Base-by-base conservation (phyloP, 768 basidiomycete species). In the Kwoniella dendrophila region DNA sequence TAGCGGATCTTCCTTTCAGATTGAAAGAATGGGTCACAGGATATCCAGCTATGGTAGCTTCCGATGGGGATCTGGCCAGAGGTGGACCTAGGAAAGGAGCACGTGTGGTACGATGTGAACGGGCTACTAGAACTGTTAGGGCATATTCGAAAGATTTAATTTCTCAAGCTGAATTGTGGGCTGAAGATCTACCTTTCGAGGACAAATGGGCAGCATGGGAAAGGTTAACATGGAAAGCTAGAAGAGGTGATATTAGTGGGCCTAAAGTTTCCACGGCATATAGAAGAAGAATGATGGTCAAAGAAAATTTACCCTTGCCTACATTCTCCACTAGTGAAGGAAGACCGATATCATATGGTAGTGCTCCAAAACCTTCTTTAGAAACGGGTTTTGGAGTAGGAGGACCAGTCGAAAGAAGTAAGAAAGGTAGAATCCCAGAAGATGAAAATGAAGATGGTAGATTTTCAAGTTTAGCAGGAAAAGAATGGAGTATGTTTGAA, bases 401-500 rank as follows among this genome's bases (percentile, higher is more conserved):
- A 43, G 14, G 6, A n/a, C n/a, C n/a, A n/a, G n/a, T n/a, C n/a
- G n/a, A 27, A 30, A 51, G 58, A 22, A 49, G 48, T 12, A 27
- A 20, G 38, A 38, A 44, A 27, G 40, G 57, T 49, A 12, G 50
- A 34, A 48, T 11, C 14, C 50, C 18, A 47, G 50, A 33, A 14
- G 34, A 38, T 51, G 56, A 59, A 40, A 59, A 56, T 24, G 81
- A 81, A 12, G 88, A 88, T 63, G 88, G 88, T 58, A 83, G 87
- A 11, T 95, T 90, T 80, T 83, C 86, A 56, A 90, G 86, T 62
- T 74, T 94, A 67, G 89, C 91, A 0, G 90, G 95, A 60, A 80
- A 93, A 64, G 89, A 87, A 72, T 96, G 93, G 93, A 91, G 91
- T 6, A 87, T 90, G 74, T 97, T 96, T 72, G 91, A 94, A 82